Evolutionary conservation across 139 green algal genomes (phyloP).

Genomic region (Raphidocelis subcapitata): DNA sequence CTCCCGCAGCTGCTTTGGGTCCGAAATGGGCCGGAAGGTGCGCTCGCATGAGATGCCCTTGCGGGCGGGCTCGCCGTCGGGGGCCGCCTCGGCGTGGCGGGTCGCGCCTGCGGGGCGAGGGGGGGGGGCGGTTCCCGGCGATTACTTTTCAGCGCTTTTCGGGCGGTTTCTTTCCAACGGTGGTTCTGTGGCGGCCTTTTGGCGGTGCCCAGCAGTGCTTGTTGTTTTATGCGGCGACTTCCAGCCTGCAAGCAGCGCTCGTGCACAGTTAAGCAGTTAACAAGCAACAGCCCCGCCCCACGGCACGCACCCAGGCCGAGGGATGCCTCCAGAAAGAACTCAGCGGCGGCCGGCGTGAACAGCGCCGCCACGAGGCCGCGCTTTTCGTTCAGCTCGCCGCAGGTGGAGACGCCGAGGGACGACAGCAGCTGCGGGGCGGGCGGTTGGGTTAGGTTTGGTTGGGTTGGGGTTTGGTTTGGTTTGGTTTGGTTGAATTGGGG

Average conservation of each 20-base stretch:
- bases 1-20: slow-evolving; percentile 43
- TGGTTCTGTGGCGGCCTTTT: too few relatives aligned
- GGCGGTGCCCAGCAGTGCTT: too few relatives aligned
- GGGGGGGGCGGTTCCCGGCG: too few relatives aligned
- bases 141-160: too few relatives aligned
- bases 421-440: slow-evolving; percentile 28
- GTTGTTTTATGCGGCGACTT: too few relatives aligned
- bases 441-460: too few relatives aligned
- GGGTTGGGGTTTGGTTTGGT: too few relatives aligned
- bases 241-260: too few relatives aligned
- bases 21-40: slow-evolving; percentile 65
- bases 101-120: slow-evolving; percentile 3
- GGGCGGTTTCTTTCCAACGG: too few relatives aligned
- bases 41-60: slow-evolving; percentile 84
- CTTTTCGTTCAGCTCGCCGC: slow-evolving; percentile 58
- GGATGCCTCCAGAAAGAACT: slow-evolving; percentile 62
- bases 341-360: slow-evolving; percentile 47
- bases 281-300: neutral
- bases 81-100: slow-evolving; percentile 20
- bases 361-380: slow-evolving; percentile 63
- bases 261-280: too few relatives aligned
- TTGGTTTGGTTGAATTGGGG: too few relatives aligned
- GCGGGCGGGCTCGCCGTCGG: slow-evolving; percentile 33
- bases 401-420: slow-evolving; percentile 57
- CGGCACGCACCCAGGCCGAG: slow-evolving; percentile 54